phyloP scores from a whole-genome alignment of 2,329 filamentous ascomycete species.

The Lachnellula occidentalis region DNA sequence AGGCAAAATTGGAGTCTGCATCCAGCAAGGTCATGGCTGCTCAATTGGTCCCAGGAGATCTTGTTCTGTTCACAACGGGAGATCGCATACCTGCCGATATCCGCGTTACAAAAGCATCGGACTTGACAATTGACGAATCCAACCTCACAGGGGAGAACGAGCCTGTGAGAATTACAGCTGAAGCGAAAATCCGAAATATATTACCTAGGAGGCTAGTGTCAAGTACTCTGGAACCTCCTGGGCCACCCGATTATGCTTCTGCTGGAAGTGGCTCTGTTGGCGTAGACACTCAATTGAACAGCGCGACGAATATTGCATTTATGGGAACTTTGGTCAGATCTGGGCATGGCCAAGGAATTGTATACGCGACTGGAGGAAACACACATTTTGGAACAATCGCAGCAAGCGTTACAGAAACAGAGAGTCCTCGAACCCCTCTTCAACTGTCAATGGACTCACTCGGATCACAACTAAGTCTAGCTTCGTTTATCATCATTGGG shows the following conservation, averaged over 20 bases:
- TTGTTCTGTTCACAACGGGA: slow-evolving; percentile 91
- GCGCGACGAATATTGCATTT: slow-evolving; percentile 87
- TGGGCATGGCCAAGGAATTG: slow-evolving; percentile 89
- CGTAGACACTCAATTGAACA: slow-evolving; percentile 63
- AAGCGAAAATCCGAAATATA: slow-evolving; percentile 43
- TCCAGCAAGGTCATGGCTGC: slow-evolving; percentile 82
- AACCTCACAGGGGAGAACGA: slow-evolving; percentile 97
- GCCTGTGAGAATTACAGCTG: slow-evolving; percentile 72
- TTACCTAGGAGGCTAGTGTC: slow-evolving; percentile 27
- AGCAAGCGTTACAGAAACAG: slow-evolving; percentile 87
- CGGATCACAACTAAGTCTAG: slow-evolving; percentile 91
- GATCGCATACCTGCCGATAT: slow-evolving; percentile 96
- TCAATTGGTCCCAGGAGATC: slow-evolving; percentile 83
- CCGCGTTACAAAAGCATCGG: slow-evolving; percentile 82
- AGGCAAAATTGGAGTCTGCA: slow-evolving; percentile 57
- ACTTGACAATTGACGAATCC: slow-evolving; percentile 91
- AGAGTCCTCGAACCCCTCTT: slow-evolving; percentile 88
- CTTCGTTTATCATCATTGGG: slow-evolving; percentile 90
- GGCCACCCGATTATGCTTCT: slow-evolving; percentile 53
- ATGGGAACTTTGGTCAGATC: slow-evolving; percentile 97
- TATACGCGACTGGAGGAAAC: slow-evolving; percentile 90
- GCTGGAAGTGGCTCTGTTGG: slow-evolving; percentile 53
- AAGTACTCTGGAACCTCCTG: slow-evolving; percentile 33
- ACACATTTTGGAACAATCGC: slow-evolving; percentile 98
- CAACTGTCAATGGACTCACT: slow-evolving; percentile 97